Conservation (phyloP, 805 yeast genomes). For the Wickerhamomyces subpelliculosus region DNA sequence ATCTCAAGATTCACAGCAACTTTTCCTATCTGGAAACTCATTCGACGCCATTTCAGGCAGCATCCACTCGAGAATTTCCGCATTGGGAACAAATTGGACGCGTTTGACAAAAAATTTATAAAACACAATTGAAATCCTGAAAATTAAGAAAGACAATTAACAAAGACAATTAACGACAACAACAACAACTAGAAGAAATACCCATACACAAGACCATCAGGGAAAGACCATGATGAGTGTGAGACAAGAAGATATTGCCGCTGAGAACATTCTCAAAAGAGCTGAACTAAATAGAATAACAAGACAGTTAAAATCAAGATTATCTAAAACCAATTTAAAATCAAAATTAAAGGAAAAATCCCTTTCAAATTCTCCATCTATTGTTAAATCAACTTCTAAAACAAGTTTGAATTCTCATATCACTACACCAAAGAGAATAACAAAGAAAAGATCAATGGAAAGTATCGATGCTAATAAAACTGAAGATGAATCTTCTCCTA, state of each 20-base stretch:
- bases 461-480: conserved; percentile 17
- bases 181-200: neutral
- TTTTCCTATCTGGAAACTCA: too few species aligned
- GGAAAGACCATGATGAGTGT: neutral
- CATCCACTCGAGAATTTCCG: neutral
- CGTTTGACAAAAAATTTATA: too few species aligned
- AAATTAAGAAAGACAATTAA: too few species aligned
- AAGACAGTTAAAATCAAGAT: conserved; percentile 34
- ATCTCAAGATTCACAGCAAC: too few species aligned
- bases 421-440: neutral
- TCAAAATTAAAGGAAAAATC: conserved; percentile 18
- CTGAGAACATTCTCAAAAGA: conserved; percentile 36
- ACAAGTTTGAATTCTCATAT: neutral
- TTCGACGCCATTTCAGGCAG: too few species aligned
- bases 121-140: too few species aligned
- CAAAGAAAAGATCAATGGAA: conserved; percentile 14
- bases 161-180: neutral
- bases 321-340: conserved; percentile 34
- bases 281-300: conserved; percentile 41
- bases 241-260: conserved; percentile 31
- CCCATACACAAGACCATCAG: neutral
- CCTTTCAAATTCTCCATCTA: conserved; percentile 1
- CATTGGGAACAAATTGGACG: neutral
- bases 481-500: conserved; percentile 11
- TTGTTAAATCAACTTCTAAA: neutral